These are phyloP conservation scores for Citrus glauca DNA, from an alignment of 345 rosid genomes.

Conservation along the genomic window DNA sequence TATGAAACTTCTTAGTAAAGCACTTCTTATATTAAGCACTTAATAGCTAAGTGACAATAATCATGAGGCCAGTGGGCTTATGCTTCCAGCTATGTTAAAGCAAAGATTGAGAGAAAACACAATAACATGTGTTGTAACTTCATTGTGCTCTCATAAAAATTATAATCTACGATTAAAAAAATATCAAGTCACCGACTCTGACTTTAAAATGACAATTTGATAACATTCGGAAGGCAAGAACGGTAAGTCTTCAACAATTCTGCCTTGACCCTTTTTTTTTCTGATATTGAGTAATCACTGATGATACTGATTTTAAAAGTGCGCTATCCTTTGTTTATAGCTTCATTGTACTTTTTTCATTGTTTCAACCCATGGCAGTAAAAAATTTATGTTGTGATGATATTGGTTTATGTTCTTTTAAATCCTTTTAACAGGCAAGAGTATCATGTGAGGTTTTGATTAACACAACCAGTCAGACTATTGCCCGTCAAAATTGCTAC, in stretches of 20 bases:
- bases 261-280: no score
- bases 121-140: neutral
- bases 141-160: neutral
- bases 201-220: neutral
- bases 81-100: neutral
- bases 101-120: neutral
- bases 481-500: constrained; percentile 33
- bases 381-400: neutral
- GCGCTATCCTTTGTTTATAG: neutral
- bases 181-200: neutral
- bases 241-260: neutral
- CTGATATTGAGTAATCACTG: no score
- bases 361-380: neutral
- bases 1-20: neutral
- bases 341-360: neutral
- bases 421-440: constrained; percentile 20
- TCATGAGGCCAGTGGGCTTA: neutral
- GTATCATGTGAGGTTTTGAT: constrained; percentile 38
- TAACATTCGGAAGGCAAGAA: neutral
- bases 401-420: neutral
- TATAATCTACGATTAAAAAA: neutral
- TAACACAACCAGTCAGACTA: constrained; percentile 37
- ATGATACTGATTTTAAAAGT: no score
- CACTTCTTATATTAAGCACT: neutral
- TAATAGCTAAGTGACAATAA: neutral